Evolutionary conservation across 225 moss, liverwort and hornwort genomes (phyloP), one percentile per base, ranked within the genome.

Genomic region (Bryoerythrophyllum caledonicum): DNA sequence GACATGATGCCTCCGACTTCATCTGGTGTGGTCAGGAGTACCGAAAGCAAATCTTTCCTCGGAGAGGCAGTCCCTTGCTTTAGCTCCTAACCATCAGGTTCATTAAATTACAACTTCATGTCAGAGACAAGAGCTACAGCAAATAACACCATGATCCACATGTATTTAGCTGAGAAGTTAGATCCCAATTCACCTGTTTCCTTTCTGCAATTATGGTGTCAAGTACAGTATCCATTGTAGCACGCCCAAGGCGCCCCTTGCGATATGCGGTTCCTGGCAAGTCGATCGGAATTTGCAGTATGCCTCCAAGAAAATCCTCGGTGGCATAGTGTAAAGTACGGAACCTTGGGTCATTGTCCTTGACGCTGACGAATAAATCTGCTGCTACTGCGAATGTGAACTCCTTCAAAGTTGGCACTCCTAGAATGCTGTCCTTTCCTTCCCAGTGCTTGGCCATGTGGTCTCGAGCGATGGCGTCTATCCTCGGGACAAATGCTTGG

Each of bases 371-470:
- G 34, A 86, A 80, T 24, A 86, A 49, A 10, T 68, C 71, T 4
- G 67, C 44, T 4, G 80, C 78, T 4, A 83, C 66, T 5, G 77
- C 70, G 7, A 78, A 82, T 6, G 86, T 71, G 71, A 74, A 83
- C 15, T 74, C 41, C 71, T 83, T 80, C 57, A 71, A 3, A 0
- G 75, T 60, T 24, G 66, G 8, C 67, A 74, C 12, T n/a, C 82
- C 80, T 23, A 34, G 40, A 71, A 83, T 71, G 17, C 38, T 70
- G 58, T 80, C 80, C 71, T 74, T 78, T 17, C 80, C 82, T 44
- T 80, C 71, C 82, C 80, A 82, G 55, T 49, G 19, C 28, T 74
- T 66, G 26, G 67, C 63, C 3, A 80, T 19, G 56, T 86, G 80
- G 15, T 65, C 57, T 46, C 46, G 82, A 11, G 59, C 25, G 15